Percentiles rank a stretch among this genome's conserved stretches.
Evolutionary conservation across 148 eudicot genomes (phyloP).

Genomic region (Nepenthes gracilis): DNA sequence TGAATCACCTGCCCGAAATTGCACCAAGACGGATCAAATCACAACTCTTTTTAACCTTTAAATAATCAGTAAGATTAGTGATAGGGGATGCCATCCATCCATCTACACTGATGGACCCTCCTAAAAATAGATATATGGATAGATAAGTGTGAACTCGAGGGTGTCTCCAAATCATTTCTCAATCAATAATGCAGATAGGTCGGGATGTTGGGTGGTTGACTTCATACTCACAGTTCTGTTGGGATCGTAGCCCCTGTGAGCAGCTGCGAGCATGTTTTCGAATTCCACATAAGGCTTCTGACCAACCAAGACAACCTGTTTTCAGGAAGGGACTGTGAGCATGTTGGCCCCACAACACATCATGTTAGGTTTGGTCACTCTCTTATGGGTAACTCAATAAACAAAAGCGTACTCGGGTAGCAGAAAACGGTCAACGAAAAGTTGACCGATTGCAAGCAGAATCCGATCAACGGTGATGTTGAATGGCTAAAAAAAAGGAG

Average conservation of each 20-base stretch:
- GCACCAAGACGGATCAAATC: background rate
- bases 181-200: background rate
- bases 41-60: too few relatives aligned
- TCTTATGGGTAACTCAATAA: too few relatives aligned
- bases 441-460: too few relatives aligned
- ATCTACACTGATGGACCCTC: too few relatives aligned
- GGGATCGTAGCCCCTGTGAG: conserved; percentile 65
- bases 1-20: conserved; percentile 55
- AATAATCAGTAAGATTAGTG: too few relatives aligned
- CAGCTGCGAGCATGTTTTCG: conserved; percentile 54
- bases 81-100: too few relatives aligned
- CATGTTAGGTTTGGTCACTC: conserved; percentile 7
- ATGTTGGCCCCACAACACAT: conserved; percentile 95
- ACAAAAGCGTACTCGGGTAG: too few relatives aligned
- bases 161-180: background rate
- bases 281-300: conserved; percentile 31
- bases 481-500: too few relatives aligned
- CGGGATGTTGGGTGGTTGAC: background rate
- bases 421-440: too few relatives aligned
- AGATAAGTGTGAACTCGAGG: too few relatives aligned
- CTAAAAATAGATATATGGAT: too few relatives aligned
- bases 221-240: conserved; percentile 45
- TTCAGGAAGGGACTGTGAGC: conserved; percentile 60
- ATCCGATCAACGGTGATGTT: too few relatives aligned
- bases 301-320: conserved; percentile 83